Base-by-base conservation (phyloP, 2,329 filamentous ascomycete genomes). In the Aspergillus cejpii region DNA sequence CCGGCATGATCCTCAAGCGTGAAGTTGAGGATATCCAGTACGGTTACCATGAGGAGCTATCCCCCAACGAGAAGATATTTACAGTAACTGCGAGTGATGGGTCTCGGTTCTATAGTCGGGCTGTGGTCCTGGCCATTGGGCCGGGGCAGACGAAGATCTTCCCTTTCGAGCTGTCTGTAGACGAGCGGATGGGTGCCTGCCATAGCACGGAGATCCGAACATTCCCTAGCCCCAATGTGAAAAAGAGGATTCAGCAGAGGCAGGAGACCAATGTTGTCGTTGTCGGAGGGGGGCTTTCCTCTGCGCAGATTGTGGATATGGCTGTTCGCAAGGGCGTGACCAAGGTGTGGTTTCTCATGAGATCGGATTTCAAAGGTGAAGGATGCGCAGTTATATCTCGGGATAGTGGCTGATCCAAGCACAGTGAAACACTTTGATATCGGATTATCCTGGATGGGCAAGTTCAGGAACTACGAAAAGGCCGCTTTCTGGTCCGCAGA, bases 401-500 rank as follows among this genome's bases (percentile, higher is more conserved):
- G 6, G 6, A 26, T 15, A 15, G 15, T 12, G 34, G n/a, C 27
- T 33, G 15, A 27, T 10, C n/a, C n/a, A n/a, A 31, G n/a, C 17
- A 11, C 23, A 54, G 75, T 87, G 39, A 91, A 91, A 64, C 81
- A 84, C 47, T 91, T 91, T 52, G 87, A 91, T 55, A 76, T 91
- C 19, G 79, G 82, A 45, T 73, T 91, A 1, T 75, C 78, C 38
- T 92, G 87, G 87, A 84, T 91, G 64, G 84, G 83, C 7, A 91
- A 91, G 61, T 91, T 85, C 63, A 81, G 83, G 44, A 91, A 91
- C 60, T 77, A 80, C 43, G 80, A 86, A 53, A 85, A 90, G 60
- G 82, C 85, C 0, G 75, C 76, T 0, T 92, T 90, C 63, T 90
- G 85, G 83, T 80, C 78, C 5, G 84, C 84, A 3, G 84, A 89